These are phyloP conservation scores for Aspergillus sclerotioniger DNA, from an alignment of 495 filamentous ascomycete genomes.

Conservation along the genomic window DNA sequence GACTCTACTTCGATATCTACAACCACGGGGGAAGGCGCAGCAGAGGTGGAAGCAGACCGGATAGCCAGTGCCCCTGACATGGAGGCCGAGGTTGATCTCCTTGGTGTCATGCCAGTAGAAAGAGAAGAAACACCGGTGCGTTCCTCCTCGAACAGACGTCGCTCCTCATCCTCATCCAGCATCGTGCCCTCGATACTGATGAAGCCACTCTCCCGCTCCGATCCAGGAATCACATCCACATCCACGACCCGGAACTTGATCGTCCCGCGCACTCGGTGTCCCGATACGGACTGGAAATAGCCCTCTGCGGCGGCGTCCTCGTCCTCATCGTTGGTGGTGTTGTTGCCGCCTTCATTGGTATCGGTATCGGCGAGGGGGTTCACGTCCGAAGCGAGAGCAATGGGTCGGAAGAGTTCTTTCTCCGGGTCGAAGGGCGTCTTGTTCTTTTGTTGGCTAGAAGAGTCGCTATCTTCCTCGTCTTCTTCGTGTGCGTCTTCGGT, in stretches of 20 bases:
- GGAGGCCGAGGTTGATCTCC: slow-evolving; percentile 1
- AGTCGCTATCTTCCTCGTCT: slow-evolving; percentile 21
- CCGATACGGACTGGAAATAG: slow-evolving; percentile 61
- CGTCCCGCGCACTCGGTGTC: slow-evolving; percentile 58
- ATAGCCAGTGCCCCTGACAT: slow-evolving; percentile 21
- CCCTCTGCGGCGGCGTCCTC: slow-evolving; percentile 44
- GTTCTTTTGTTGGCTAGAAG: background rate
- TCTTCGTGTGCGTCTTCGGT: background rate
- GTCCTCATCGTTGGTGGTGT: slow-evolving; percentile 26
- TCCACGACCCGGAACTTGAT: slow-evolving; percentile 62
- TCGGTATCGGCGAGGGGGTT: slow-evolving; percentile 26
- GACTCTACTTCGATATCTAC: slow-evolving; percentile 12
- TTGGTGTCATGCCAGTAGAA: background rate
- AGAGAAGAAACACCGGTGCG: slow-evolving; percentile 24
- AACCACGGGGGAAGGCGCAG: slow-evolving; percentile 17
- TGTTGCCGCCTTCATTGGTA: slow-evolving; percentile 18
- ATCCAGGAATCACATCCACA: slow-evolving; percentile 57
- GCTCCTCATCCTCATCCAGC: slow-evolving; percentile 49
- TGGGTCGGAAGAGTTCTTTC: slow-evolving; percentile 44
- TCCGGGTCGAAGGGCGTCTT: slow-evolving; percentile 34
- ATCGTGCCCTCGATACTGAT: slow-evolving; percentile 70
- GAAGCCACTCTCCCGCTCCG: slow-evolving; percentile 58
- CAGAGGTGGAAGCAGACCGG: slow-evolving; percentile 12
- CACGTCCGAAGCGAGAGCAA: slow-evolving; percentile 33
- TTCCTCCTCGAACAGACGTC: slow-evolving; percentile 38